Evolutionary conservation across 179 eudicot species (phyloP).

Genomic region (Gypsophila paniculata): DNA sequence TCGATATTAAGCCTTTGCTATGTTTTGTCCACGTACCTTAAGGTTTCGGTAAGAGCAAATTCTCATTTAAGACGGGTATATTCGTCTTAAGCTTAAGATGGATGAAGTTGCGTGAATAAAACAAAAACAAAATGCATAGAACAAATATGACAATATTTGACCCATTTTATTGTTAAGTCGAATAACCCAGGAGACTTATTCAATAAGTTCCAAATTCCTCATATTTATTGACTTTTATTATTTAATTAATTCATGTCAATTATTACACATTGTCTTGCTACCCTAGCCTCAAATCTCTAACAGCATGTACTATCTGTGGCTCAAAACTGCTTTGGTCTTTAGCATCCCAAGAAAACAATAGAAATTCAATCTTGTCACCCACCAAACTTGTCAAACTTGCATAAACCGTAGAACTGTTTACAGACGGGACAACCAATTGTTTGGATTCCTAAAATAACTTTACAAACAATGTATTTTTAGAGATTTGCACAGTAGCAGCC

Average conservation of each 20-base stretch:
- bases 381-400: too few relatives aligned
- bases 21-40: too few relatives aligned
- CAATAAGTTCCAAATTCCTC: conserved; percentile 26
- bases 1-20: not conserved
- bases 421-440: too few relatives aligned
- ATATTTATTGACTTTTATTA: too few relatives aligned
- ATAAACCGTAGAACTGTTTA: too few relatives aligned
- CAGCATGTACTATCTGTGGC: not conserved
- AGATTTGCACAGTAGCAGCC: not conserved
- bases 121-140: too few relatives aligned
- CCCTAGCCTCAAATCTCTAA: conserved; percentile 12
- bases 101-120: too few relatives aligned
- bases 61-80: too few relatives aligned
- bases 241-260: conserved; percentile 19
- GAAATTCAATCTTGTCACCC: not conserved
- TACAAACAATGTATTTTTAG: not conserved
- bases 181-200: too few relatives aligned
- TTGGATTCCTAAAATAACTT: too few relatives aligned
- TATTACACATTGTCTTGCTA: conserved; percentile 12
- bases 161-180: not conserved
- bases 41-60: too few relatives aligned
- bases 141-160: not conserved
- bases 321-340: not conserved
- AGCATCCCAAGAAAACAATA: not conserved
- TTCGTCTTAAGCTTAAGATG: too few relatives aligned